These are phyloP conservation scores for Kuraishia borneana DNA, from an alignment of 805 yeast genomes.

Conservation along the genomic window DNA sequence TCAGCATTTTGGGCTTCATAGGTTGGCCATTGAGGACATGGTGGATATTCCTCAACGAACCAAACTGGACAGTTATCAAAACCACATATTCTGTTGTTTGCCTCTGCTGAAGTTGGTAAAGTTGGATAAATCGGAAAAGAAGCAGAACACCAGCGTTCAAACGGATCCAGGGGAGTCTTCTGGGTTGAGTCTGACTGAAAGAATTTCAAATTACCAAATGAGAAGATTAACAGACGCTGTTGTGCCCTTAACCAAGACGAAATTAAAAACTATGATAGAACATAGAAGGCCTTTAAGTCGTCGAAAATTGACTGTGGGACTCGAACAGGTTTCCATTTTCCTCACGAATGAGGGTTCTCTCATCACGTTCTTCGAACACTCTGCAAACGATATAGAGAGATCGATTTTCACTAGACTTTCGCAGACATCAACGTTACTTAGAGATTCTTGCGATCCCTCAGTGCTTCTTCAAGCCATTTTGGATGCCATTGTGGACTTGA, in stretches of 20 bases:
- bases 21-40: constrained; percentile 51
- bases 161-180: neutral
- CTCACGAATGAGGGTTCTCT: constrained; percentile 32
- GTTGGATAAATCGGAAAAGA: constrained; percentile 6
- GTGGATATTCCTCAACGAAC: constrained; percentile 53
- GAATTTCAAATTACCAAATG: constrained; percentile 14
- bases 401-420: constrained; percentile 39
- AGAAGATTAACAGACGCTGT: constrained; percentile 22
- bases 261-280: constrained; percentile 21
- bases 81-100: constrained; percentile 40
- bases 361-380: constrained; percentile 45
- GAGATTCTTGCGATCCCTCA: constrained; percentile 41
- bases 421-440: constrained; percentile 31
- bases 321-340: constrained; percentile 46
- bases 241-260: constrained; percentile 8
- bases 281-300: constrained; percentile 31
- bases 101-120: constrained; percentile 38
- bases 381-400: constrained; percentile 38
- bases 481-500: constrained; percentile 42
- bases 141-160: neutral
- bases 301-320: constrained; percentile 32
- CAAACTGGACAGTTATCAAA: constrained; percentile 40
- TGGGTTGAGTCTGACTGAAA: constrained; percentile 8
- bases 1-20: constrained; percentile 33
- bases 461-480: constrained; percentile 41